Evolutionary conservation across 2,329 filamentous ascomycete species (phyloP).

Genomic region (Fulvia fulva): DNA sequence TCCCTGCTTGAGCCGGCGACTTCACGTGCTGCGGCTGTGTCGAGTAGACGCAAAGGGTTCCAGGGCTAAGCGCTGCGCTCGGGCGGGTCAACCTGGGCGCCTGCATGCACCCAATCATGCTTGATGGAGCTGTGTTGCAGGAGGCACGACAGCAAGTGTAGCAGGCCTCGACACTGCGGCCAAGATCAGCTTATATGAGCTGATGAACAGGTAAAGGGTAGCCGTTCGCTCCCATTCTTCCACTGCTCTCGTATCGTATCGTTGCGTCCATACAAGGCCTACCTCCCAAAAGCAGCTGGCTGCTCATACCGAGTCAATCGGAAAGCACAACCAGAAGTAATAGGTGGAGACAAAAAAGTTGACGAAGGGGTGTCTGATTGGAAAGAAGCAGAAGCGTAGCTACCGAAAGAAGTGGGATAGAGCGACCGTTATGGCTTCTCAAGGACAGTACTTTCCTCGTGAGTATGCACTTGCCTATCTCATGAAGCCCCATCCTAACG

Average conservation of each 20-base stretch:
- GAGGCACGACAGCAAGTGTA: constrained; percentile 2
- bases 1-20: no score
- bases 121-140: constrained; percentile 11
- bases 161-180: constrained; percentile 14
- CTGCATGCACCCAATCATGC: constrained; percentile 20
- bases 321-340: neutral
- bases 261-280: neutral
- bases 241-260: neutral
- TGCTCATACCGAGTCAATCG: neutral
- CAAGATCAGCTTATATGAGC: constrained; percentile 14
- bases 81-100: constrained; percentile 10
- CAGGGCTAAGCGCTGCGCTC: no score
- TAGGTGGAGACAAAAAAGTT: neutral
- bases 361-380: neutral
- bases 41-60: no score
- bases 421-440: constrained; percentile 16
- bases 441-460: constrained; percentile 32
- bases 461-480: constrained; percentile 6
- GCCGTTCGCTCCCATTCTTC: neutral
- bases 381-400: neutral
- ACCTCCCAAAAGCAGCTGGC: neutral
- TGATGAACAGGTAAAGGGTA: constrained; percentile 3
- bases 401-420: neutral
- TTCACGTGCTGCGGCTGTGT: no score
- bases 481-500: neutral